A percentile compares a stretch with the other conserved stretches of the same genome.
These are phyloP conservation scores for Pinus tabuliformis DNA, from an alignment of 75 land plant genomes.

Conservation along the genomic window DNA sequence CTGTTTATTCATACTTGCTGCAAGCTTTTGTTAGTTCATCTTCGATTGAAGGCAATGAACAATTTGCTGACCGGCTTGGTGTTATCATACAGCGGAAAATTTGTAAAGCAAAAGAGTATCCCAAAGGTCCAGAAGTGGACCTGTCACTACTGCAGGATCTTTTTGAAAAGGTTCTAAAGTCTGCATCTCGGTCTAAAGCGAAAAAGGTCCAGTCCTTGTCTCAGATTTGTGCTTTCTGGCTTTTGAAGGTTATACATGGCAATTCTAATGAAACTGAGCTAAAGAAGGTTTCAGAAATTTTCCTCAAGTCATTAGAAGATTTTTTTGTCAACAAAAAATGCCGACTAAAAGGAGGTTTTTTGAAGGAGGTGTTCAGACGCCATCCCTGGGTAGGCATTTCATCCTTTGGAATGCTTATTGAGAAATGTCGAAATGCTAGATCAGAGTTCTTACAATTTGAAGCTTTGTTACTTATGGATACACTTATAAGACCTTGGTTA, in stretches of 20 bases:
- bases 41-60: slow-evolving; percentile 49
- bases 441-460: slow-evolving; percentile 60
- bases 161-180: slow-evolving; percentile 58
- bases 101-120: slow-evolving; percentile 77
- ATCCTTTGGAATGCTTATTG: slow-evolving; percentile 55
- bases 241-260: slow-evolving; percentile 66
- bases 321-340: slow-evolving; percentile 66
- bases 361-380: slow-evolving; percentile 64
- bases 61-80: slow-evolving; percentile 62
- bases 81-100: slow-evolving; percentile 63
- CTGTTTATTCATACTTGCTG: slow-evolving; percentile 48
- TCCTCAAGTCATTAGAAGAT: slow-evolving; percentile 30
- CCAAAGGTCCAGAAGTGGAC: slow-evolving; percentile 57
- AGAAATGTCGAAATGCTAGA: slow-evolving; percentile 53
- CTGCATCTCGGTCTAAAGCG: slow-evolving; percentile 47
- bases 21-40: slow-evolving; percentile 62
- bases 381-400: slow-evolving; percentile 59
- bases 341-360: slow-evolving; percentile 47
- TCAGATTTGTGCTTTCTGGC: slow-evolving; percentile 67
- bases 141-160: slow-evolving; percentile 37
- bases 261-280: slow-evolving; percentile 36
- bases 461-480: slow-evolving; percentile 51
- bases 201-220: slow-evolving; percentile 54
- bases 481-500: slow-evolving; percentile 38
- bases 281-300: slow-evolving; percentile 31